These are phyloP conservation scores for Lipomyces spencermartinsiae DNA, from an alignment of 805 yeast genomes.

Conservation along the genomic window DNA sequence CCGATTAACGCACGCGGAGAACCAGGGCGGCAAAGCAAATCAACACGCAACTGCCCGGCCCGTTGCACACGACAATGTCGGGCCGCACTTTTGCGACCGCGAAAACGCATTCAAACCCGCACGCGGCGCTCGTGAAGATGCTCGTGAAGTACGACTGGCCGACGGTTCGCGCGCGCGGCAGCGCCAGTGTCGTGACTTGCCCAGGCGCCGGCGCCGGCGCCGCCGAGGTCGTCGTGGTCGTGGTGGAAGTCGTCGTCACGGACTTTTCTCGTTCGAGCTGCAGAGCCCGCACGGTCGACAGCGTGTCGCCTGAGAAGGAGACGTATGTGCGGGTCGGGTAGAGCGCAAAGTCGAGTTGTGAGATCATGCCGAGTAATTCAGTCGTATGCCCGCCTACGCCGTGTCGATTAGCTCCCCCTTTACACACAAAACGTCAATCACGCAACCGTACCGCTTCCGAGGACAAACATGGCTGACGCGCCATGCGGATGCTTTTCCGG, in stretches of 20 bases:
- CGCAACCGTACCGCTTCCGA: conserved; percentile 73
- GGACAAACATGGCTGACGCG: conserved; percentile 57
- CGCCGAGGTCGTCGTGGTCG: conserved; percentile 43
- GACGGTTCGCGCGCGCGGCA: conserved; percentile 66
- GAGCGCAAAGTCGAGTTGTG: conserved; percentile 46
- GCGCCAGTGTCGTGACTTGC: conserved; percentile 42
- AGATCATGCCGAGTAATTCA: conserved; percentile 67
- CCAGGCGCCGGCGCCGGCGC: conserved; percentile 37
- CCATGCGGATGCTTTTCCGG: conserved; percentile 20
- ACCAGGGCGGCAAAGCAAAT: conserved; percentile 63
- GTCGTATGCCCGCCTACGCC: conserved; percentile 32
- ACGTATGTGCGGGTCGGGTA: conserved; percentile 46
- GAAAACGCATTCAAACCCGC: conserved; percentile 46
- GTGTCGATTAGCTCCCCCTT: conserved; percentile 71
- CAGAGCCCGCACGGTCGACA: conserved; percentile 51
- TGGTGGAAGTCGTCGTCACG: conserved; percentile 43
- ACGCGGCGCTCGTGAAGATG: conserved; percentile 52
- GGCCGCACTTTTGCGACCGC: conserved; percentile 46
- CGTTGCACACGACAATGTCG: conserved; percentile 62
- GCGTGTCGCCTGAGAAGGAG: conserved; percentile 57
- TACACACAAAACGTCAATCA: too few species aligned
- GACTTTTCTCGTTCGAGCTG: conserved; percentile 35
- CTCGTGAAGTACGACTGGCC: conserved; percentile 61
- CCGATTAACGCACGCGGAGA: conserved; percentile 48
- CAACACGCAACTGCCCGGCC: conserved; percentile 84